Conservation (phyloP, 2,329 filamentous ascomycete species). For the Fonsecaea multimorphosa region DNA sequence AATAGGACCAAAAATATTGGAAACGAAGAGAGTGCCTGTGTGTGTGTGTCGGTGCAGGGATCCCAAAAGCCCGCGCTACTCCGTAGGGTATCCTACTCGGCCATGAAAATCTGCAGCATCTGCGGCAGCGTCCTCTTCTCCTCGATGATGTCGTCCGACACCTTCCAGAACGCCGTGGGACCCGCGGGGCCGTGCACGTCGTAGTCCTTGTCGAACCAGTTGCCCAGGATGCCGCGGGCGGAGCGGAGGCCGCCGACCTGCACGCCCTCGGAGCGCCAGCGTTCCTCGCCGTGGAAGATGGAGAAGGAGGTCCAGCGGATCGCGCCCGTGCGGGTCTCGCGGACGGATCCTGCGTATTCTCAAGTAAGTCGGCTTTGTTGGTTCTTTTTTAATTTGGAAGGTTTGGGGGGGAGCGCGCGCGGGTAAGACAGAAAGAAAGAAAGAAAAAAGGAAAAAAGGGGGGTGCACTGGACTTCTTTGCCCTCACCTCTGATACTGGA, state of each 20-base stretch:
- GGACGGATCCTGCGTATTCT: conserved; percentile 60
- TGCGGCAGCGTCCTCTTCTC: conserved; percentile 23
- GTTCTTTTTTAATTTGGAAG: conserved; percentile 18
- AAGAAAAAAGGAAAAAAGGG: too few relatives aligned
- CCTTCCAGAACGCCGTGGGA: conserved; percentile 80
- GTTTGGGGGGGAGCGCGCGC: not conserved
- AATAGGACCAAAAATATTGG: too few relatives aligned
- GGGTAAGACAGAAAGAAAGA: too few relatives aligned
- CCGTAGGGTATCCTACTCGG: conserved; percentile 14
- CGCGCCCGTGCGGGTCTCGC: conserved; percentile 71
- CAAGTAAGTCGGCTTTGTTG: not conserved
- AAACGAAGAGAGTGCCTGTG: too few relatives aligned
- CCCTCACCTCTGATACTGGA: conserved; percentile 67
- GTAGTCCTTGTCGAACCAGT: conserved; percentile 80
- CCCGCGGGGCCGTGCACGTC: conserved; percentile 73
- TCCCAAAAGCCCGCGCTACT: too few relatives aligned
- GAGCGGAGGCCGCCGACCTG: conserved; percentile 73
- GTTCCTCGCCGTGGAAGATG: conserved; percentile 68
- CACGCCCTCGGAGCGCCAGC: conserved; percentile 78
- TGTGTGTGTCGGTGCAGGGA: too few relatives aligned
- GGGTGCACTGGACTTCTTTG: too few relatives aligned
- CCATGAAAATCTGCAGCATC: conserved; percentile 26
- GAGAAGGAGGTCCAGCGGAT: conserved; percentile 76
- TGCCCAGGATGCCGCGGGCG: conserved; percentile 71
- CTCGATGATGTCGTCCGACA: conserved; percentile 57